Evolutionary conservation across 1,139 yeast species (phyloP).

Genomic region (Spencermartinsiella ligniputridi): DNA sequence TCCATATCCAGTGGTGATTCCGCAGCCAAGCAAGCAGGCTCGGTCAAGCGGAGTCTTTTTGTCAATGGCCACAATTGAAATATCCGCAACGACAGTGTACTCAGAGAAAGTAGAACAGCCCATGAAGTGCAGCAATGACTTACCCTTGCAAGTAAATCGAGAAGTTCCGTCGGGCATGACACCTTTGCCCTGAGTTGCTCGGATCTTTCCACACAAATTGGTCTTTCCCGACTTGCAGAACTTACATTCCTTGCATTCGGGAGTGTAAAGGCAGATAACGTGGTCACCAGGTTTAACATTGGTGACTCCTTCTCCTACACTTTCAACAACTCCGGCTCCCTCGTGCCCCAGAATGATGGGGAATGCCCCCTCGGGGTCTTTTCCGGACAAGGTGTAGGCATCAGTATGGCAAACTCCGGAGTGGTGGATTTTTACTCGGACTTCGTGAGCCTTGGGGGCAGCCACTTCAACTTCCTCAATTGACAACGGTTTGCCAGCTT

Average conservation of each 20-base stretch:
- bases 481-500: constrained; percentile 72
- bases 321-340: constrained; percentile 94
- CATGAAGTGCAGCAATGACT: constrained; percentile 86
- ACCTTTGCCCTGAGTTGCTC: constrained; percentile 90
- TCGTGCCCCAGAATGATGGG: constrained; percentile 88
- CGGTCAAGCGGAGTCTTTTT: constrained; percentile 78
- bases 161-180: constrained; percentile 95
- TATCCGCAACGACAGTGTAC: constrained; percentile 96
- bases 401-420: constrained; percentile 99
- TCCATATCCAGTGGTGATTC: constrained; percentile 98
- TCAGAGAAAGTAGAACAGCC: constrained; percentile 96
- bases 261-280: constrained; percentile 89
- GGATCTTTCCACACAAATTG: constrained; percentile 84
- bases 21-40: constrained; percentile 93
- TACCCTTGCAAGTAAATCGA: constrained; percentile 77
- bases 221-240: constrained; percentile 95
- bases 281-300: constrained; percentile 84
- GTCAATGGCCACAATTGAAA: constrained; percentile 92
- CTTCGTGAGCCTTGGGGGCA: constrained; percentile 96
- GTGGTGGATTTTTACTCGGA: constrained; percentile 77
- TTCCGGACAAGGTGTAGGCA: constrained; percentile 91
- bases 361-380: constrained; percentile 95
- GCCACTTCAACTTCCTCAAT: constrained; percentile 86
- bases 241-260: constrained; percentile 93
- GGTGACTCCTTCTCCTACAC: constrained; percentile 89